These are phyloP conservation scores for Phytophthora colocasiae DNA, from an alignment of 352 stramenopile species.

Conservation along the genomic window DNA sequence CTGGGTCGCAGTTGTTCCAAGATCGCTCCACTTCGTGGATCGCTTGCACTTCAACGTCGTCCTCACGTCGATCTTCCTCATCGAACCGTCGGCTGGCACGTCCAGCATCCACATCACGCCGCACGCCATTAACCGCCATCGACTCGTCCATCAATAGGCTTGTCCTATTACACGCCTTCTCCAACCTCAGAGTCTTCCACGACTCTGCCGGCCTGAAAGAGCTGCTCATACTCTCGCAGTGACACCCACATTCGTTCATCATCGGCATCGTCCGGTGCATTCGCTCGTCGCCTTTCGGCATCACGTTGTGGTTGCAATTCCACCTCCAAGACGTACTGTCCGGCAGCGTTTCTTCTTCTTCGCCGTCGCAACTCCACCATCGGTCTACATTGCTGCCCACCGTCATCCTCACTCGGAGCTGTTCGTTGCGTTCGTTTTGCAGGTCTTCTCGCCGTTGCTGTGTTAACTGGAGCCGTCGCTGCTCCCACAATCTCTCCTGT, in stretches of 20 bases:
- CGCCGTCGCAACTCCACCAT: constrained; percentile 6
- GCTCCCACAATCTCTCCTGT: neutral
- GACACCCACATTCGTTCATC: neutral
- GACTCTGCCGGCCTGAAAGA: neutral
- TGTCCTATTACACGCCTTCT: constrained; percentile 20
- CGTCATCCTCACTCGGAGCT: neutral
- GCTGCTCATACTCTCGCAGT: no score
- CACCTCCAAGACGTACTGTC: constrained; percentile 3
- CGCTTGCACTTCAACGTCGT: no score
- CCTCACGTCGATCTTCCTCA: no score
- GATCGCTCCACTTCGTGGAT: no score
- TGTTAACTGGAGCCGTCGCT: neutral
- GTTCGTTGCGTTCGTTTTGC: neutral
- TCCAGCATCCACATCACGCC: no score
- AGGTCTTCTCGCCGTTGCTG: neutral
- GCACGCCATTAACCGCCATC: no score
- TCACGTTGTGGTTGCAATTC: neutral
- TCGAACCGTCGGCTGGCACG: no score
- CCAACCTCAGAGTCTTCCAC: constrained; percentile 6
- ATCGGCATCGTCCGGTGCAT: neutral
- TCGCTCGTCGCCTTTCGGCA: neutral
- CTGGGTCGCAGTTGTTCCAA: no score
- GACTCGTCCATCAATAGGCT: no score
- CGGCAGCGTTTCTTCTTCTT: neutral
- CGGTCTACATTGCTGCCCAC: neutral